Percentiles rank a stretch among this genome's conserved stretches.
These are phyloP conservation scores for Colletotrichum sp. DNA, from an alignment of 2,329 filamentous ascomycete species.

Conservation along the genomic window DNA sequence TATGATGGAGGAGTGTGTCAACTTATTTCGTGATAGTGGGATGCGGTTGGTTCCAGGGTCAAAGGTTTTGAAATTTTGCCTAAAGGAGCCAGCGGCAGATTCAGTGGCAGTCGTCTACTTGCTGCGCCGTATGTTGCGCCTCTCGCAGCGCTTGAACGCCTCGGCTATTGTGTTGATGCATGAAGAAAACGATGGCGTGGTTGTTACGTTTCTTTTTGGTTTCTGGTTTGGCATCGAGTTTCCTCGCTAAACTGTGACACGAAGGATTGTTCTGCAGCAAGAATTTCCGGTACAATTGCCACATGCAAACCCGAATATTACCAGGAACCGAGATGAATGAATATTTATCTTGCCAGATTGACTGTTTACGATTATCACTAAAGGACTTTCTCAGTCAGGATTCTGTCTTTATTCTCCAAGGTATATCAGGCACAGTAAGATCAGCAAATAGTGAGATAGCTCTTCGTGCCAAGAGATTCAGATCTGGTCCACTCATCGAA, in stretches of 20 bases:
- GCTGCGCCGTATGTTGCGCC: neutral
- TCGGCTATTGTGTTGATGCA: neutral
- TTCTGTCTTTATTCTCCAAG: neutral
- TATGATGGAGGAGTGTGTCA: neutral
- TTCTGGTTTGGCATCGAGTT: neutral
- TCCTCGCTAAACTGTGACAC: neutral
- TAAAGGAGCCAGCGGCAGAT: neutral
- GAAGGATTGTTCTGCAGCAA: neutral
- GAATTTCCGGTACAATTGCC: neutral
- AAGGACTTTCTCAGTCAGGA: accelerated
- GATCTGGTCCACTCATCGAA: neutral
- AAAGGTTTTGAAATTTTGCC: neutral
- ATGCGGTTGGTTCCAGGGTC: neutral
- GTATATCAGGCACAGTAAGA: neutral
- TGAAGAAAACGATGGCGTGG: neutral
- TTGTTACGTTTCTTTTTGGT: neutral
- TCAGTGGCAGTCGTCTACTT: neutral
- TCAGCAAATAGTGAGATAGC: neutral
- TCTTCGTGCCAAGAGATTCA: neutral
- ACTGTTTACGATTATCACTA: no score
- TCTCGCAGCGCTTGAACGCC: neutral
- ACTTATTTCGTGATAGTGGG: neutral
- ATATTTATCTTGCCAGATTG: neutral
- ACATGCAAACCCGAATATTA: neutral
- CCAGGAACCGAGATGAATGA: neutral